Evolutionary conservation across 2,329 filamentous ascomycete species (phyloP), one percentile per base, ranked within the genome.

Genomic region (Neofusicoccum sp.): DNA sequence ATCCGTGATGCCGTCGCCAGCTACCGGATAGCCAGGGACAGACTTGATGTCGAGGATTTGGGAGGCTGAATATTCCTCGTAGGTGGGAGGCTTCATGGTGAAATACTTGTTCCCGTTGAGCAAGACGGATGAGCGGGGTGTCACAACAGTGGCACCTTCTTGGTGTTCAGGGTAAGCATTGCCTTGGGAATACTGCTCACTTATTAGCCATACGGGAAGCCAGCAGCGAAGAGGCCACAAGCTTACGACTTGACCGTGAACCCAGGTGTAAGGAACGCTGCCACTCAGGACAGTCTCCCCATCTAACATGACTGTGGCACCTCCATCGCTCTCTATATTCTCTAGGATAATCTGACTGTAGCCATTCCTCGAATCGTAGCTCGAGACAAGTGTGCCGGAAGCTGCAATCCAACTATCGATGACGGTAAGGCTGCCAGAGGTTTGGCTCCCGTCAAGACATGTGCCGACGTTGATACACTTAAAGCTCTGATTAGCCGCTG

Each of bases 31-130:
- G 26, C 12, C 49, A 2, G 49, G 36, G 3, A 62, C 44, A 20
- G 41, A 26, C 14, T 62, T 62, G 44, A 62, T 53, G 36, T 62
- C 59, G 44, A 62, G 24, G 28, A 62, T n/a, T n/a, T 62, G 44
- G 24, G 33, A 40, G 12, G 20, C 28, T 5, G 47, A 40, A 36
- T 62, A 62, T 20, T 62, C 57, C 12, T 6, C 14, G 38, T 47
- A 60, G 14, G 48, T 56, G 6, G 61, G 61, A 11, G 61, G 61
- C n/a, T n/a, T 47, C 45, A 62, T 45, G 16, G 48, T 24, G 31
- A 62, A 36, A 11, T 62, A 62, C 2, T 54, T 36, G 12, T 40
- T 20, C 9, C 30, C 16, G 28, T 44, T 30, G 28, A 40, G 34
- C 14, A 63, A 38, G 12, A 38, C 11, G 11, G 26, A 6, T 2